Conservation (phyloP, 2,329 filamentous ascomycete species). For the Colletotrichum truncatum region DNA sequence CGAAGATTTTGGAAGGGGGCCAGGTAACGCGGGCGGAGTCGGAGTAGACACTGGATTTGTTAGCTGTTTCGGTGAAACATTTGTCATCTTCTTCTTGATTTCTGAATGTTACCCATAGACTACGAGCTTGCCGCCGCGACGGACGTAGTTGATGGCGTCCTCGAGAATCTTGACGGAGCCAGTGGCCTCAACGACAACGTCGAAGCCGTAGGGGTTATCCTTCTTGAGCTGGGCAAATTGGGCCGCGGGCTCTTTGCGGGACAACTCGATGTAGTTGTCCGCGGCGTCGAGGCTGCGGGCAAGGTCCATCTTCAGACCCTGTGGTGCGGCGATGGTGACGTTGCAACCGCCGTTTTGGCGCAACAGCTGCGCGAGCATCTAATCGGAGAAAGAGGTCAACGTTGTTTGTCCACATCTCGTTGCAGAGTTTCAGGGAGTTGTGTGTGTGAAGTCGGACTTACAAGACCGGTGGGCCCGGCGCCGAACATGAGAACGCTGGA, state of each 20-base stretch:
- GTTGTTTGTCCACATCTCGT: too few species aligned
- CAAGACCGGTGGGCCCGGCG: conserved; percentile 72
- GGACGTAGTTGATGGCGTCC: conserved; percentile 76
- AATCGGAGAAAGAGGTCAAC: too few species aligned
- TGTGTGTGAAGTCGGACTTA: conserved; percentile 41
- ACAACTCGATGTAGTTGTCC: conserved; percentile 63
- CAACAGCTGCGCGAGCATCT: conserved; percentile 69
- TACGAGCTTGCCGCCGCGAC: conserved; percentile 75
- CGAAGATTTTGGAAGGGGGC: conserved; percentile 77
- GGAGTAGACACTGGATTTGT: conserved; percentile 64
- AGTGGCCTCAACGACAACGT: conserved; percentile 73
- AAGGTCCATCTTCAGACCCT: conserved; percentile 76
- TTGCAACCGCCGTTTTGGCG: conserved; percentile 74
- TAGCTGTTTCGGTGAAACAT: not conserved
- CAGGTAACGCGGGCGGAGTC: conserved; percentile 70
- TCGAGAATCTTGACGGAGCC: conserved; percentile 76
- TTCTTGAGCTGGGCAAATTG: conserved; percentile 71
- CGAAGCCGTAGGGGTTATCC: conserved; percentile 77
- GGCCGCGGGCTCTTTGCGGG: conserved; percentile 60
- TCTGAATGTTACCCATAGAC: conserved; percentile 61
- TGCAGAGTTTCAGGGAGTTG: too few species aligned
- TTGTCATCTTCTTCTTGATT: too few species aligned
- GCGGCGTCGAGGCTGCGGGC: conserved; percentile 66
- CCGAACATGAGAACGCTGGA: conserved; percentile 73
- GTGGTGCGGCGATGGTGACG: conserved; percentile 74